phyloP scores from a whole-genome alignment of 805 yeast genomes.

The Kregervanrija pseudodelftensis region DNA sequence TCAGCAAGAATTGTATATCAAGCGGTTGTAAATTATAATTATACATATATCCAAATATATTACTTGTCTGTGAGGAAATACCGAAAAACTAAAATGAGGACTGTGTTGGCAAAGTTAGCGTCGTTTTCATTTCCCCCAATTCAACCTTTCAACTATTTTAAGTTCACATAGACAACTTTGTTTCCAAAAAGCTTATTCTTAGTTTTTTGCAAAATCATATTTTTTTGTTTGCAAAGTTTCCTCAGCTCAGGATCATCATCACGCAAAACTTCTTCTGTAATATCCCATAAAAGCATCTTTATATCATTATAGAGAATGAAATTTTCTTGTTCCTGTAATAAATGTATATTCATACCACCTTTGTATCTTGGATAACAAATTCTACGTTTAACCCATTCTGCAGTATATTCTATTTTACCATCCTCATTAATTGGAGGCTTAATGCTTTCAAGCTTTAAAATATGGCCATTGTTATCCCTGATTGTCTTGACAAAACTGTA shows the following conservation, averaged over 20 bases:
- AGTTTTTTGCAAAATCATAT: constrained; percentile 22
- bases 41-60: too few species aligned
- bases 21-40: too few species aligned
- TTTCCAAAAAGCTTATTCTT: constrained; percentile 19
- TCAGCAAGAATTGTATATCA: too few species aligned
- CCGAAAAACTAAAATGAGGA: neutral
- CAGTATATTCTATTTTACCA: constrained; percentile 13
- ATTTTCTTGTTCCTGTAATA: constrained; percentile 14
- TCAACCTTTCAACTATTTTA: neutral
- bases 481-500: constrained; percentile 32
- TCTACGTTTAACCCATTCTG: constrained; percentile 32
- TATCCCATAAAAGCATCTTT: constrained; percentile 25
- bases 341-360: constrained; percentile 36
- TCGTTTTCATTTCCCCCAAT: neutral
- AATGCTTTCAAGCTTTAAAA: constrained; percentile 32
- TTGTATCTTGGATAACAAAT: constrained; percentile 39
- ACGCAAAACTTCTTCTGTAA: constrained; percentile 15
- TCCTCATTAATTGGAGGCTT: constrained; percentile 11
- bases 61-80: neutral
- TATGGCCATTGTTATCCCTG: constrained; percentile 32
- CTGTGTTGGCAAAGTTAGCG: too few species aligned
- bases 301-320: constrained; percentile 24
- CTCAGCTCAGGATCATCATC: neutral
- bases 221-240: neutral
- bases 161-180: constrained; percentile 13